These are phyloP conservation scores for Triticum aestivum DNA, from an alignment of 176 grass and related monocot species.

Conservation along the genomic window IWGSC_CS_RefSeq_v2.1 NC_057809.1:525433645-525434144, in stretches of 20 bases:
- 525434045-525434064: neutral
- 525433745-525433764: neutral
- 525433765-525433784: constrained; percentile 5
- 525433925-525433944: neutral
- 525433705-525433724: neutral
- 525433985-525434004: neutral
- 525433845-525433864: constrained; percentile 5
- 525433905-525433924: neutral
- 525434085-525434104: neutral
- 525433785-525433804: neutral
- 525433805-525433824: neutral
- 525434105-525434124: neutral
- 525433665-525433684: constrained; percentile 31
- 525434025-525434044: neutral
- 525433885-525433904: neutral
- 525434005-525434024: neutral
- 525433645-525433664: constrained; percentile 96
- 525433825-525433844: neutral
- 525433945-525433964: neutral
- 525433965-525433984: neutral
- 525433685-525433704: constrained; percentile 8
- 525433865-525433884: constrained; percentile 3
- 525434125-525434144: constrained; percentile 1
- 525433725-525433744: neutral
- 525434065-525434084: constrained; percentile 6